These are phyloP conservation scores for Eutrema heterophyllum DNA, from an alignment of 345 rosid genomes.

Conservation along the genomic window DNA sequence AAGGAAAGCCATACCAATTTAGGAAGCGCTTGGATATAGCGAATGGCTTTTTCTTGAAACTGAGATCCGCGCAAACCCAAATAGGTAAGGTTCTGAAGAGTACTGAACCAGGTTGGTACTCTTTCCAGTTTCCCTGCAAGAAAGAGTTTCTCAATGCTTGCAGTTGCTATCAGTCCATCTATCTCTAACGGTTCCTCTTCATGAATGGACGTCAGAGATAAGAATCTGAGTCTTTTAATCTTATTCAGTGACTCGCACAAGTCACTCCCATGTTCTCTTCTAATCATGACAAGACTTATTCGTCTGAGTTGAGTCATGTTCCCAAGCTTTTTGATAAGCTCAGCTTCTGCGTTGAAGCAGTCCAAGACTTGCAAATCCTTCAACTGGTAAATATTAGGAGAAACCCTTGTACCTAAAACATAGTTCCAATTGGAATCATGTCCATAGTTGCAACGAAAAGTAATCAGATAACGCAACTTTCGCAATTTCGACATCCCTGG, in stretches of 20 bases:
- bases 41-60: constrained; percentile 22
- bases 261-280: constrained; percentile 21
- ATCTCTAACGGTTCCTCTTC: constrained; percentile 22
- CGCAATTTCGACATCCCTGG: constrained; percentile 21
- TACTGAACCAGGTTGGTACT: constrained; percentile 37
- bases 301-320: constrained; percentile 35
- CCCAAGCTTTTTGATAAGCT: constrained; percentile 16
- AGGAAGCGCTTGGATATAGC: constrained; percentile 23
- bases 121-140: constrained; percentile 33
- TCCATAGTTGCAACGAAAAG: not conserved
- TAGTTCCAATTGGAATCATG: constrained; percentile 9
- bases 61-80: constrained; percentile 26
- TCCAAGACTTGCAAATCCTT: constrained; percentile 36
- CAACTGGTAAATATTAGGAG: constrained; percentile 3
- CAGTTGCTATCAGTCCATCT: constrained; percentile 17
- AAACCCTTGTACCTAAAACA: constrained; percentile 14
- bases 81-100: constrained; percentile 22
- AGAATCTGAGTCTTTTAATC: constrained; percentile 23
- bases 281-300: constrained; percentile 20
- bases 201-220: constrained; percentile 12
- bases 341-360: constrained; percentile 14
- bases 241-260: constrained; percentile 30
- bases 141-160: constrained; percentile 27
- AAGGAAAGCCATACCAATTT: constrained; percentile 30
- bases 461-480: constrained; percentile 27